Evolutionary conservation across 306 rosid genomes (phyloP).

Genomic region (Vigna trinervia): DNA sequence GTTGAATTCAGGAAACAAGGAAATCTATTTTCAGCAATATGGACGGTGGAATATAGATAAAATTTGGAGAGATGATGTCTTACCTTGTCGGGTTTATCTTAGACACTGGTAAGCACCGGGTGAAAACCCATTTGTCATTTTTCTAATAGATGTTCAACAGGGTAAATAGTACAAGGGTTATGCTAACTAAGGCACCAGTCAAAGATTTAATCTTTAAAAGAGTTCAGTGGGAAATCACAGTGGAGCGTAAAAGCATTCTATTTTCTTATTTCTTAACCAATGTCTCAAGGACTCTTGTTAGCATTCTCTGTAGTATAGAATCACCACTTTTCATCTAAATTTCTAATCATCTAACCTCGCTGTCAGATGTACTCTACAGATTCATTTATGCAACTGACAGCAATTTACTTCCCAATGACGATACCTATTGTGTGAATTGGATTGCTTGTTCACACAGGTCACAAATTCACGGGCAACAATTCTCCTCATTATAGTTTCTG

Average conservation of each 20-base stretch:
- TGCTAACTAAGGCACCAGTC: neutral
- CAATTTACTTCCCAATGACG: no score
- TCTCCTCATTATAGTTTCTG: constrained; percentile 21
- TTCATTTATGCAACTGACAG: no score
- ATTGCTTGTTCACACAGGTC: neutral
- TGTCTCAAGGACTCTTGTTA: neutral
- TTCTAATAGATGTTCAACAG: neutral
- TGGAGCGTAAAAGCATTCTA: neutral
- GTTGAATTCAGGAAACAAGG: constrained; percentile 71
- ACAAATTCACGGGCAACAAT: constrained; percentile 18
- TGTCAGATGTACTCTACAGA: no score
- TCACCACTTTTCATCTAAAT: neutral
- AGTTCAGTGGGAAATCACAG: neutral
- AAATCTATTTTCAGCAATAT: constrained; percentile 69
- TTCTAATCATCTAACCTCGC: neutral
- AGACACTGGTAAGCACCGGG: constrained; percentile 79
- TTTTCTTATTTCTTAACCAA: neutral
- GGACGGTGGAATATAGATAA: constrained; percentile 77
- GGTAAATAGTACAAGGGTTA: neutral
- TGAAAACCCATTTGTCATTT: constrained; percentile 16
- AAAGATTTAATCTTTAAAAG: neutral
- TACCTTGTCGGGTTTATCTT: constrained; percentile 93
- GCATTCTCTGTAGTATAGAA: neutral
- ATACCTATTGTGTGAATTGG: no score
- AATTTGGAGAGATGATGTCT: constrained; percentile 93